These are phyloP conservation scores for Ganoderma multipileum DNA, from an alignment of 1,284 basidiomycete species.

Conservation along the genomic window DNA sequence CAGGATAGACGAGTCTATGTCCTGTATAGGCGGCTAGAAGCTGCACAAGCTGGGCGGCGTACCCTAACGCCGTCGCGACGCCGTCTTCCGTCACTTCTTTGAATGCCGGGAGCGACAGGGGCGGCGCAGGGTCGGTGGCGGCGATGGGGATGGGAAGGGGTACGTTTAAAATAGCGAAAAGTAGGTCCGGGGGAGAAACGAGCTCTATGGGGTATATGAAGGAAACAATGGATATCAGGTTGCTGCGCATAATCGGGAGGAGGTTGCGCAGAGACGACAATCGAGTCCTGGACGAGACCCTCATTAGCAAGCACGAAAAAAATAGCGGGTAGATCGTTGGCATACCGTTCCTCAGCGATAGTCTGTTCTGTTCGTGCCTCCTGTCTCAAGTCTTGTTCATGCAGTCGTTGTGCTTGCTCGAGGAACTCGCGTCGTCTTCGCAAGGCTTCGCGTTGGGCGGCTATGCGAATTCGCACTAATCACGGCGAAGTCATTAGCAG, in stretches of 20 bases:
- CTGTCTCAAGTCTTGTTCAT: constrained; percentile 45
- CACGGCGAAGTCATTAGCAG: constrained; percentile 20
- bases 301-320: background rate
- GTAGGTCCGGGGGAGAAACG: constrained; percentile 78
- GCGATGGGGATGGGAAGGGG: constrained; percentile 86
- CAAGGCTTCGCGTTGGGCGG: constrained; percentile 49
- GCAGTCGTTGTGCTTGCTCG: constrained; percentile 49
- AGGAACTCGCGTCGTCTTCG: constrained; percentile 57
- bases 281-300: constrained; percentile 47
- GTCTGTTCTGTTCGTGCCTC: constrained; percentile 45
- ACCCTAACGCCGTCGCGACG: constrained; percentile 87
- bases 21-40: constrained; percentile 82
- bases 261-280: constrained; percentile 53
- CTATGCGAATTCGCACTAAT: constrained; percentile 41
- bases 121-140: constrained; percentile 85
- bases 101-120: constrained; percentile 68
- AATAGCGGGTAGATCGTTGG: constrained; percentile 23
- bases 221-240: constrained; percentile 78
- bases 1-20: constrained; percentile 84
- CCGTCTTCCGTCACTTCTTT: constrained; percentile 84
- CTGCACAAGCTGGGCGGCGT: constrained; percentile 85
- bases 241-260: constrained; percentile 65
- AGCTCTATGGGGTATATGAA: constrained; percentile 90
- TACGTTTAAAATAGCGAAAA: constrained; percentile 84
- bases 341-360: constrained; percentile 28